Base-by-base conservation (phyloP, 2,329 filamentous ascomycete species). In the Exophiala mesophila region DNA sequence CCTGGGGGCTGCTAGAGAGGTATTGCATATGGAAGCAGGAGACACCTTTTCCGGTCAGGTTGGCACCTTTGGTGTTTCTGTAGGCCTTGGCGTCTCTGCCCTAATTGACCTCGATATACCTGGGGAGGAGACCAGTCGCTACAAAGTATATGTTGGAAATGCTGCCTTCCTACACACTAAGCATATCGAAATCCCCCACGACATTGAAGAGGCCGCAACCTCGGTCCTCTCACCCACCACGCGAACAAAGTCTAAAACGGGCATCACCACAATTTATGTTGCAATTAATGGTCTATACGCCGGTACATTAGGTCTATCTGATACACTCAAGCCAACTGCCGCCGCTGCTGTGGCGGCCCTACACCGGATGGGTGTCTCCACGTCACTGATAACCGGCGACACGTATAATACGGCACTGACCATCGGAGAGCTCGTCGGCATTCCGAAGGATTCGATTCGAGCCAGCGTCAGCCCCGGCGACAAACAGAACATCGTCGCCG, bases 321-420 rank as follows among this genome's bases (percentile, higher is more conserved):
- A 98, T 63, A 90, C 84, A 2, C 82, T 98, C 64, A 98, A 98
- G 64, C 80, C 86, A 7, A 88, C 85, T 16, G 89, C 92, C 1
- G 77, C 79, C 4, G 87, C 87, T 7, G 78, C 87, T 6, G 82
- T 98, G 45, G 71, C 83, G 6, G 89, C 90, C 3, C 77, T 98
- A 29, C 80, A 85, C 61, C 79, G 77, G 48, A 88, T 97, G 78
- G 83, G 85, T 16, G 83, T 97, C 64, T 83, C 83, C 55, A 87
- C 86, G 8, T 88, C 88, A 35, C 88, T 98, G 54, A 87, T 98
- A 7, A 98, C 92, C 0, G 92, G 92, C 45, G 92, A 98, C 65
- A 88, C 94, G 57, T 78, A 77, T 28, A 79, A 84, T 20, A 90
- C 92, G 1, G 92, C 92, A 0, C 66, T 88, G 1, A 83, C 88